Base-by-base conservation (phyloP, 2,329 filamentous ascomycete genomes). In the Leptosphaerulina australis region DNA sequence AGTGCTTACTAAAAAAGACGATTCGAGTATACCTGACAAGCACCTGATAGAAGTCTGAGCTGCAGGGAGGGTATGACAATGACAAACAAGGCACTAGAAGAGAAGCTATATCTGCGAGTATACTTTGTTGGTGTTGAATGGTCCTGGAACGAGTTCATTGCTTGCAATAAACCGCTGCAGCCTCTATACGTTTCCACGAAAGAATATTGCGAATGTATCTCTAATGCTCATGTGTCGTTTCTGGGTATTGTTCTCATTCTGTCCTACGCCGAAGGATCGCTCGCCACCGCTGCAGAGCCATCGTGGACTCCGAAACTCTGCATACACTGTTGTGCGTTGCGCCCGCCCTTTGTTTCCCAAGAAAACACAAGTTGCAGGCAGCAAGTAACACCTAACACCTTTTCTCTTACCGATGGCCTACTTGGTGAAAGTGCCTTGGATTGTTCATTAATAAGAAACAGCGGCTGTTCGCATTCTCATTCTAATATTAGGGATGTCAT, bases 341-440 rank as follows among this genome's bases (percentile, higher is more conserved):
- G 40, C 20, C 20, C 9, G n/a, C n/a, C 11, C 15, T 21, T n/a
- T 20, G 18, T 7, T 17, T 14, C 12, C 44, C 29, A 8, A 37
- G 9, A 35, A 10, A 3, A 22, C 29, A 4, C 20, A 30, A 17
- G 22, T 20, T 50, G 45, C 44, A 53, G 50, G 29, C 26, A 53
- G 45, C 44, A 53, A 47, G 29, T 24, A 53, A 56, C 56, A 50
- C 56, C 53, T 59, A 54, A 44, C 15, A 36, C 36, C 8, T 36
- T 30, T 18, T 28, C 7, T 12, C 24, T 17, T 21, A 46, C 25
- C 24, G 17, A 36, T 20, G n/a, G 15, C 41, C 34, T 34, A 38
- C 44, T 29, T 18, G 6, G 31, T 31, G 20, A 41, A 7, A 41
- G 6, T 22, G 31, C 28, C 31, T 29, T 38, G 14, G 29, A 12